Percentiles rank a stretch among this genome's conserved stretches.
phyloP scores from a whole-genome alignment of 2,329 filamentous ascomycete genomes.

The Beauveria asiatica region DNA sequence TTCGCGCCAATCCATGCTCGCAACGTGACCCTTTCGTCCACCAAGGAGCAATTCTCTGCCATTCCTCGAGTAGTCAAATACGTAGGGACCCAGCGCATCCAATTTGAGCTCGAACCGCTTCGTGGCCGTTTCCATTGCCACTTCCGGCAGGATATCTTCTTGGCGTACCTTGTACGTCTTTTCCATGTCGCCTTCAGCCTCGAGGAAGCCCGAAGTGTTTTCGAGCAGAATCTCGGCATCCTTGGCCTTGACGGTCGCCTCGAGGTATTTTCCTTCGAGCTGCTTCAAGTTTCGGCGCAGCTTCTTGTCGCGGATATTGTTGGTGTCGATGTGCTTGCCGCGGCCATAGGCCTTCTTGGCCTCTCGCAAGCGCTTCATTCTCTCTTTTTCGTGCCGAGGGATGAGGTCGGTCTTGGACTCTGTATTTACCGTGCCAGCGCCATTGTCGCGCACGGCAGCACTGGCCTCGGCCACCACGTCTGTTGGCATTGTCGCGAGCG shows the following conservation, averaged over 20 bases:
- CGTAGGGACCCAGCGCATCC: constrained; percentile 75
- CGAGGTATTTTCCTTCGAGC: constrained; percentile 75
- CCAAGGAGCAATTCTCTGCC: constrained; percentile 78
- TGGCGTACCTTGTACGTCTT: constrained; percentile 88
- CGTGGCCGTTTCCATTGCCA: constrained; percentile 77
- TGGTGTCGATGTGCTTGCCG: constrained; percentile 64
- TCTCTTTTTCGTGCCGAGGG: constrained; percentile 42
- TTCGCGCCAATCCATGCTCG: constrained; percentile 92
- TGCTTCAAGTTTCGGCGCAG: constrained; percentile 69
- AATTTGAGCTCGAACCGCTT: constrained; percentile 88
- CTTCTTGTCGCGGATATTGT: constrained; percentile 80
- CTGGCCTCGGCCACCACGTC: constrained; percentile 17
- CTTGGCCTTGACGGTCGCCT: constrained; percentile 75
- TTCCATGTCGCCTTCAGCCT: constrained; percentile 82
- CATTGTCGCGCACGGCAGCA: constrained; percentile 38
- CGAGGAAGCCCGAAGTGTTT: constrained; percentile 75
- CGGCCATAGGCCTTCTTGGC: constrained; percentile 77
- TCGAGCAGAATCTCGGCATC: constrained; percentile 93
- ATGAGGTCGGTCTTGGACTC: constrained; percentile 43
- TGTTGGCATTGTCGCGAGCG: neutral
- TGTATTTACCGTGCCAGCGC: constrained; percentile 40
- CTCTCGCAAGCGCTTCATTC: constrained; percentile 44
- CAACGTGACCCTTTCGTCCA: constrained; percentile 87
- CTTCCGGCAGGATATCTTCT: constrained; percentile 67
- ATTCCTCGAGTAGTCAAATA: constrained; percentile 82